Evolutionary conservation across 2,329 filamentous ascomycete genomes (phyloP), one percentile per base, ranked within the genome.

Genomic region (Endoconidiophora laricicola): DNA sequence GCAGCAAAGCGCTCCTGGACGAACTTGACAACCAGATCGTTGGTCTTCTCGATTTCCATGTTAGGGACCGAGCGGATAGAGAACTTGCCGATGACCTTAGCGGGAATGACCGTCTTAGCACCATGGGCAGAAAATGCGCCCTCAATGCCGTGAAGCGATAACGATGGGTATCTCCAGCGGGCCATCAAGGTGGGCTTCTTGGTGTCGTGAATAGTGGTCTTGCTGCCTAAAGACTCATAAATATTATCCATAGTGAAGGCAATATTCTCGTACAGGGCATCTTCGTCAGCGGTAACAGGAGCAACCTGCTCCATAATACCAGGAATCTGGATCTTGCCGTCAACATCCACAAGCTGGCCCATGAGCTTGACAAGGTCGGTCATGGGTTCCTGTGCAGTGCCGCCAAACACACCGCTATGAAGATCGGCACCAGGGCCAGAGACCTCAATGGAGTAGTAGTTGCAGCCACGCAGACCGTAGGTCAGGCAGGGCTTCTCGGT

Each of bases 401-500:
- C 91, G 58, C 91, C 91, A 62, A 95, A 98, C 40, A 98, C 90
- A 64, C 91, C 91, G 60, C 85, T 93, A 74, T 98, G 91, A 55
- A 98, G 74, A 64, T 98, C 91, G 57, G 90, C 85, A 39, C 81
- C 91, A 9, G 91, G 91, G 1, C 91, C 91, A 6, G 83, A 87
- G 56, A 98, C 72, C 66, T 91, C 84, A 58, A 98, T 68, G 48
- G 83, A 85, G 72, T 96, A 98, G 76, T 98, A 98, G 72, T 93
- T 96, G 79, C 86, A 93, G 49, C 91, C 91, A 57, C 91, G 84
- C 55, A 98, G 82, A 58, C 91, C 91, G 65, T 98, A 98, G 7
- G 91, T 98, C 61, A 98, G 69, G 66, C 91, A 98, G 10, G 91
- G 91, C 75, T 95, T 95, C 74, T 96, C 87, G 4, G 91, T 96